Conservation (phyloP, 352 stramenopile species). For the Saprolegnia parasitica region DNA sequence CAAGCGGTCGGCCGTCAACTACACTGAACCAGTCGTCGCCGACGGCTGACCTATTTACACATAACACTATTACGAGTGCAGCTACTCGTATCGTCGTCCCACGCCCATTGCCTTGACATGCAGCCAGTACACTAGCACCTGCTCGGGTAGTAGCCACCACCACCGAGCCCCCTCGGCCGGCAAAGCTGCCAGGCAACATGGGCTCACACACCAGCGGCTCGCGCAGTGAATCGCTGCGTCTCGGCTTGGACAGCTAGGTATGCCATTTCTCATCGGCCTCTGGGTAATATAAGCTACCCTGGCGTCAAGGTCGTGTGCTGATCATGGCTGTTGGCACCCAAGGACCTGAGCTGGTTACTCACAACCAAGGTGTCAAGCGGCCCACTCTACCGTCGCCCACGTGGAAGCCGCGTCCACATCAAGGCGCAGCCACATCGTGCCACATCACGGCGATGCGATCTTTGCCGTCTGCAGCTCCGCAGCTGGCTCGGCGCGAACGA, state of each 20-base stretch:
- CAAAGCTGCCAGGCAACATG: too few species aligned
- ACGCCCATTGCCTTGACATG: background rate
- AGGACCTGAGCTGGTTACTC: background rate
- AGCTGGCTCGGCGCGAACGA: background rate
- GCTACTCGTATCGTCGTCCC: background rate
- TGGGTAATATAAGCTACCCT: too few species aligned
- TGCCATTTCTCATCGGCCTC: too few species aligned
- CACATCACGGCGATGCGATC: background rate
- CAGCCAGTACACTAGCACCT: too few species aligned
- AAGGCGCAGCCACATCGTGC: background rate
- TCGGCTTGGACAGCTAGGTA: too few species aligned
- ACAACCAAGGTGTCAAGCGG: background rate
- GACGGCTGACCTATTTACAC: background rate
- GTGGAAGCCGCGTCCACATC: background rate
- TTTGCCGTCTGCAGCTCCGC: background rate
- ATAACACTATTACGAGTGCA: background rate
- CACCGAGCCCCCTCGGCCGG: too few species aligned
- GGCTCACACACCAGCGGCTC: too few species aligned
- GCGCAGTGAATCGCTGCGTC: too few species aligned
- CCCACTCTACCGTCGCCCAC: background rate
- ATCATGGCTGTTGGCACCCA: too few species aligned
- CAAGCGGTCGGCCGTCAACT: constrained; percentile 81
- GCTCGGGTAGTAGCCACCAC: too few species aligned
- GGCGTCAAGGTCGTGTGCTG: too few species aligned
- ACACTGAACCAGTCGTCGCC: constrained; percentile 30